Evolutionary conservation across 2,329 filamentous ascomycete genomes (phyloP), one percentile per base, ranked within the genome.

Genomic region (Ascomycota sp.): DNA sequence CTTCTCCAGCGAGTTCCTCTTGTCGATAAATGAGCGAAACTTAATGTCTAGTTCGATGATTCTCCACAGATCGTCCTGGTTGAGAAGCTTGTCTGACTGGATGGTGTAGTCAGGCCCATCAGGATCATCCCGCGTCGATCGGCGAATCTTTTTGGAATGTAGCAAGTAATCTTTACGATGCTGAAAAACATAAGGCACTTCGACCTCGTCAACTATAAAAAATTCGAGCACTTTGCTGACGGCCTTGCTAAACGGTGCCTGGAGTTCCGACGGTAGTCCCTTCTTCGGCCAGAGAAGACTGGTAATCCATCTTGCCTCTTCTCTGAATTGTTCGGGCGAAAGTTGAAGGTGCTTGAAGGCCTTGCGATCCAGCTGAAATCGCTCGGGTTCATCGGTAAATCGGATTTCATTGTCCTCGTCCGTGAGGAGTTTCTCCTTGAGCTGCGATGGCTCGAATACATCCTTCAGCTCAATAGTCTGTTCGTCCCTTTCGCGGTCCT

Each of bases 101-200:
- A 86, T 70, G 33, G 74, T 72, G 44, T 74, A 79, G 34, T 82
- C 73, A 2, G 75, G 71, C 2, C 66, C 71, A 41, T 82, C 73
- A 7, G 68, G 65, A 38, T 86, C 75, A 33, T 74, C 64, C 11
- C 65, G 63, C 20, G 62, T 52, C 46, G 72, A 48, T 57, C 72
- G 64, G 32, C 62, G 56, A 6, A 67, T 64, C 45, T 80, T 83
- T 39, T 75, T 75, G 17, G 79, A 78, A 44, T 95, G 82, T 33
- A 98, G 91, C 26, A 98, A 66, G 46, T 95, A 98, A 50, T 98
- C 89, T 52, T 94, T 93, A 36, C 89, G 81, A 46, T 98, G 89
- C 50, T 94, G 86, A 52, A 94, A 94, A 41, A 98, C 89, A 50
- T 93, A 98, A 0, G 89, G 86, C 2, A 94, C 83, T 51, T 98